Evolutionary conservation across 1,139 yeast genomes (phyloP), one percentile per base, ranked within the genome.

Genomic region (Diutina scorzettiae): DNA sequence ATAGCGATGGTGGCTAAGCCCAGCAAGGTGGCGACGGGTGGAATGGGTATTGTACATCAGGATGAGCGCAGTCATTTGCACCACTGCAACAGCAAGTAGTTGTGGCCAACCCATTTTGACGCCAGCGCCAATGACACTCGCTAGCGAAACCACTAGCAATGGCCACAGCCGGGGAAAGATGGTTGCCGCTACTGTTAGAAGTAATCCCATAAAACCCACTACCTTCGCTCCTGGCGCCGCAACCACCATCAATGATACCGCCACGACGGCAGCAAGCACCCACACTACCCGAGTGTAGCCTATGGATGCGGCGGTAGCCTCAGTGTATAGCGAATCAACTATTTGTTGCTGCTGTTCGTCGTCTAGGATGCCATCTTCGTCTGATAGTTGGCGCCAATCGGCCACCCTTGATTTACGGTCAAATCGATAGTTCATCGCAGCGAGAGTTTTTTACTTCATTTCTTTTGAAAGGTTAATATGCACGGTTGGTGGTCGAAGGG

Each of bases 291-390:
- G 28, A 12, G 8, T 23, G 24, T 34, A 34, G 16, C 11, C n/a
- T 23, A 11, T 23, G 20, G 39, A 14, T 11, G 25, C 28, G 19
- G 6, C 39, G n/a, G 8, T 4, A n/a, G 39, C 27, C 24, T 21
- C 18, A 7, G 6, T 11, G n/a, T n/a, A 9, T 5, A 34, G 25
- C 6, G 21, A 27, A 16, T 20, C 12, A 28, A 34, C 23, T 4
- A 34, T 23, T 12, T 20, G 20, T 8, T 34, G 19, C n/a, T 34
- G 39, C 18, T 14, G n/a, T 19, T 34, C 39, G 11, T 21, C 27
- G 14, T 34, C 39, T 5, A 34, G 12, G 6, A 23, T 14, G 8
- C 39, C 39, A 19, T 34, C 39, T 12, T 34, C 39, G 24, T 34
- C 39, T 5, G 12, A 6, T 5, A 30, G 12, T 17, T 14, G 20